Conservation (phyloP, 2,329 filamentous ascomycete species). For the Botrytis cinerea region DNA sequence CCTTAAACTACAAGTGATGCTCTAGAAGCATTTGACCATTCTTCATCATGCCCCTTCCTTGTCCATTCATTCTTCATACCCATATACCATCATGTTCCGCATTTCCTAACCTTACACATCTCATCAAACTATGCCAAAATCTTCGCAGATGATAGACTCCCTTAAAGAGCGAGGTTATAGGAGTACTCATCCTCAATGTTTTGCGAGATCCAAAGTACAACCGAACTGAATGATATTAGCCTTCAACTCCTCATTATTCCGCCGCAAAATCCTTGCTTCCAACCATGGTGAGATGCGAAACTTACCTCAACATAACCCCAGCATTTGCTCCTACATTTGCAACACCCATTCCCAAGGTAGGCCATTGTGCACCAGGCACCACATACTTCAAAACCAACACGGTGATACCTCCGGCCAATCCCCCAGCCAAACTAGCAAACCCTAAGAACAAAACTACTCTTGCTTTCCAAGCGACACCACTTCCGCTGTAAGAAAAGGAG, state of each 20-base stretch:
- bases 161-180: constrained; percentile 63
- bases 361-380: constrained; percentile 58
- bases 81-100: constrained; percentile 5
- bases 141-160: not conserved
- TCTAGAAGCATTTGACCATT: constrained; percentile 4
- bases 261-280: not conserved
- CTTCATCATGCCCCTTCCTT: constrained; percentile 3
- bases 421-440: constrained; percentile 64
- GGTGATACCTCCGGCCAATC: constrained; percentile 69
- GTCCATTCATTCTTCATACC: constrained; percentile 12
- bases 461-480: constrained; percentile 68
- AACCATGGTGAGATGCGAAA: constrained; percentile 23
- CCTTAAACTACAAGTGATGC: constrained; percentile 23
- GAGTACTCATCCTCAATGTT: constrained; percentile 74
- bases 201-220: constrained; percentile 68
- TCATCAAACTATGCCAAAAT: constrained; percentile 1
- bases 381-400: constrained; percentile 67
- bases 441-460: constrained; percentile 67
- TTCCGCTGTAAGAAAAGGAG: constrained; percentile 62
- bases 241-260: not conserved
- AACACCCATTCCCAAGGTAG: constrained; percentile 63
- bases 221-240: constrained; percentile 50
- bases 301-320: constrained; percentile 61
- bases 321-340: constrained; percentile 68
- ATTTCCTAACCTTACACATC: constrained; percentile 1